phyloP scores from a whole-genome alignment of 495 filamentous ascomycete genomes.

The Neurospora cerealis region DNA sequence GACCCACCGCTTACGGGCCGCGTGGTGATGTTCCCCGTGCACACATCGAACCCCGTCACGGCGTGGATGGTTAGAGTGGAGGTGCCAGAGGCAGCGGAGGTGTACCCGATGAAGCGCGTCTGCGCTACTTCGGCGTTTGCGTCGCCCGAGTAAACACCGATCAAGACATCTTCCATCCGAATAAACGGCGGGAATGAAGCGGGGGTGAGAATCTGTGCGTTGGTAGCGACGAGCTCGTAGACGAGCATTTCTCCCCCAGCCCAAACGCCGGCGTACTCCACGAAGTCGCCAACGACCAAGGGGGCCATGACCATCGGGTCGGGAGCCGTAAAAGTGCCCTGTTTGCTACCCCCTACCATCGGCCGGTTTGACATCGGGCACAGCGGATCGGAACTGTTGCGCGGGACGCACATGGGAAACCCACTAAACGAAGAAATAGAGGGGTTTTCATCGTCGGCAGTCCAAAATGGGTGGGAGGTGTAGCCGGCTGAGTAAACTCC shows the following conservation, averaged over 20 bases:
- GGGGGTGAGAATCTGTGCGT: constrained; percentile 24
- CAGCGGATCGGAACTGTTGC: constrained; percentile 17
- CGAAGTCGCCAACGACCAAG: constrained; percentile 27
- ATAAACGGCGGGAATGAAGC: constrained; percentile 22
- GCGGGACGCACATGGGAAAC: constrained; percentile 36
- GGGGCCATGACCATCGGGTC: constrained; percentile 30
- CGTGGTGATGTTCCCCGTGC: constrained; percentile 27
- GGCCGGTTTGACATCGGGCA: constrained; percentile 25
- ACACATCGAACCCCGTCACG: constrained; percentile 28
- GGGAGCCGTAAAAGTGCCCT: constrained; percentile 14
- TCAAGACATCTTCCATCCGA: constrained; percentile 22
- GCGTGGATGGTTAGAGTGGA: constrained; percentile 23
- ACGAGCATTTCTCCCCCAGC: constrained; percentile 12
- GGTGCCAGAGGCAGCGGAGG: constrained; percentile 1
- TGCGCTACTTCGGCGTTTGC: constrained; percentile 24
- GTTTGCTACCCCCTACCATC: neutral
- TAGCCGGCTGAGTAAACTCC: constrained; percentile 24
- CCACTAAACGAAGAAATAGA: constrained; percentile 28
- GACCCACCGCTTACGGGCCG: constrained; percentile 16
- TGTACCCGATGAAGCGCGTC: constrained; percentile 14
- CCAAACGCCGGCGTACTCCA: constrained; percentile 26
- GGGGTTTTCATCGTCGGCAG: constrained; percentile 29
- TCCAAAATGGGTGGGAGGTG: constrained; percentile 24
- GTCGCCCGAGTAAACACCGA: constrained; percentile 23
- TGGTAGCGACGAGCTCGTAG: constrained; percentile 25